Percentiles rank a stretch among this genome's conserved stretches.
phyloP scores from a whole-genome alignment of 2,329 filamentous ascomycete species.

The Fusarium lateritium region DNA sequence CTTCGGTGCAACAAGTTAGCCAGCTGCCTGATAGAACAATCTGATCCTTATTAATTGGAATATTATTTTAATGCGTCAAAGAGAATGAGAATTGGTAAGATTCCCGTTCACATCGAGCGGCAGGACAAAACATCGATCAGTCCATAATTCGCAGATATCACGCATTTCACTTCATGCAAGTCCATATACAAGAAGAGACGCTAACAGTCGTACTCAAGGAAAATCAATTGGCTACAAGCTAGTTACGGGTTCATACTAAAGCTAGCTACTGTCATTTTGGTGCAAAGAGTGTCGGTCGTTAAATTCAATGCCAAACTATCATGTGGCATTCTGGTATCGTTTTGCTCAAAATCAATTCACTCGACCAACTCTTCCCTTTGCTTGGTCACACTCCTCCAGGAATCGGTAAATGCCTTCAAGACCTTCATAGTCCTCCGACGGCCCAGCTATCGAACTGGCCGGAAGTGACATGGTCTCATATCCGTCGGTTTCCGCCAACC shows the following conservation, averaged over 20 bases:
- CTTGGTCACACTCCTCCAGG: conserved; percentile 70
- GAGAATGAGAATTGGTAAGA: neutral
- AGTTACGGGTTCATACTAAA: conserved; percentile 34
- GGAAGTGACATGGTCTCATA: conserved; percentile 67
- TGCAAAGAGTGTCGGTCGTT: conserved; percentile 48
- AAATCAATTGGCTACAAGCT: conserved; percentile 43
- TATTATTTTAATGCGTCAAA: too few relatives aligned
- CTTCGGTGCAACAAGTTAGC: conserved; percentile 12
- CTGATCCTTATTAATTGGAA: neutral
- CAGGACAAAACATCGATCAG: neutral
- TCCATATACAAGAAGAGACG: neutral
- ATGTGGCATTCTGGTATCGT: conserved; percentile 38
- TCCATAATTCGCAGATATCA: neutral
- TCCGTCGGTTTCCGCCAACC: conserved; percentile 63
- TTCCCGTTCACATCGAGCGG: neutral
- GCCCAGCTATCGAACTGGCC: conserved; percentile 60
- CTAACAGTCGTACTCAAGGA: conserved; percentile 33
- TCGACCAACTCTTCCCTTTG: conserved; percentile 54
- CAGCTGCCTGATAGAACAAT: conserved; percentile 32
- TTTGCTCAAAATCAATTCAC: conserved; percentile 38
- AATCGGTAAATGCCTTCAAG: conserved; percentile 72
- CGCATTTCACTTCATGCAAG: neutral
- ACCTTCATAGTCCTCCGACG: conserved; percentile 67
- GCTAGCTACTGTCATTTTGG: conserved; percentile 37
- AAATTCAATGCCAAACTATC: conserved; percentile 33